Evolutionary conservation across 768 basidiomycete genomes (phyloP).

Genomic region (Cyclocybe aegerita): DNA sequence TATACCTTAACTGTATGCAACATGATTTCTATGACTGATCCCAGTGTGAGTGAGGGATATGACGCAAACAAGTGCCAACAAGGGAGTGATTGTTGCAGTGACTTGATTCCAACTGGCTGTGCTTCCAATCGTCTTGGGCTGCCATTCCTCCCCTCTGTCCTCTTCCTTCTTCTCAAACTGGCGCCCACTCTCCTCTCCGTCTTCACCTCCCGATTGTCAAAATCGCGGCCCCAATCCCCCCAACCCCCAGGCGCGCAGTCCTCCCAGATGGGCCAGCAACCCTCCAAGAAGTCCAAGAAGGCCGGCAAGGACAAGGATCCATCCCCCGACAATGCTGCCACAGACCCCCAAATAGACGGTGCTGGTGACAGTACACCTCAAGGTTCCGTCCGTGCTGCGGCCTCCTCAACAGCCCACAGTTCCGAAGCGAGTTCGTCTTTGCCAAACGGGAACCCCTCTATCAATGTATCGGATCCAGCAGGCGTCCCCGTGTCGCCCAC

Average conservation of each 20-base stretch:
- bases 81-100: constrained; percentile 18
- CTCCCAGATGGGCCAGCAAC: constrained; percentile 77
- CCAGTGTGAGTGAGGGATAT: constrained; percentile 8
- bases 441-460: constrained; percentile 43
- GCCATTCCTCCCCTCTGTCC: constrained; percentile 8
- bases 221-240: constrained; percentile 72
- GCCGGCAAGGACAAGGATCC: constrained; percentile 64
- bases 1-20: constrained; percentile 16
- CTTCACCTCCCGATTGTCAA: constrained; percentile 68
- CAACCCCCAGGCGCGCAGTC: constrained; percentile 53
- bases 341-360: constrained; percentile 41
- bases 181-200: constrained; percentile 81
- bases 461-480: constrained; percentile 45
- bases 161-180: constrained; percentile 49
- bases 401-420: constrained; percentile 30
- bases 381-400: constrained; percentile 42
- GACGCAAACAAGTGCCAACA: constrained; percentile 36
- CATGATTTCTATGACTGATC: constrained; percentile 11
- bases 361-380: constrained; percentile 36
- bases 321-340: constrained; percentile 36
- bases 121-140: constrained; percentile 18
- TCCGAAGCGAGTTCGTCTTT: constrained; percentile 35
- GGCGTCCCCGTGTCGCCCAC: constrained; percentile 29
- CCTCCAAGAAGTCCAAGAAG: constrained; percentile 81
- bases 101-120: constrained; percentile 11